These are phyloP conservation scores for Aspergillus udagawae DNA, from an alignment of 2,329 filamentous ascomycete species.

Conservation along the genomic window DNA sequence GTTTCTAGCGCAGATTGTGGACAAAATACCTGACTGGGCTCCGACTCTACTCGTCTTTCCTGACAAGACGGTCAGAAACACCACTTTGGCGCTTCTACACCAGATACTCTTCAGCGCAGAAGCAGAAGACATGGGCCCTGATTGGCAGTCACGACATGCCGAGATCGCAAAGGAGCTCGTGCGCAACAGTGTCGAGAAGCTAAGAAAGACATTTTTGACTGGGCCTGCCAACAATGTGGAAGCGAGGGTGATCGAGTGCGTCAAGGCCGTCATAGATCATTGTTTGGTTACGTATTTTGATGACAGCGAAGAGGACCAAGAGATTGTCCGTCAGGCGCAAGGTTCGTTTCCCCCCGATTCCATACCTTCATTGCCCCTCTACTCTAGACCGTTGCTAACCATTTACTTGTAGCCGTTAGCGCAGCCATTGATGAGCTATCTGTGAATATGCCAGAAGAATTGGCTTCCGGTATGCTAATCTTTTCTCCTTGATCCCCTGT, in stretches of 20 bases:
- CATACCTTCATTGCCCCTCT: neutral
- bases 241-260: slow-evolving; percentile 32
- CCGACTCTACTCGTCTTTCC: slow-evolving; percentile 51
- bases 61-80: slow-evolving; percentile 43
- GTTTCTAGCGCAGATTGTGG: slow-evolving; percentile 35
- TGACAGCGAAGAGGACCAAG: slow-evolving; percentile 33
- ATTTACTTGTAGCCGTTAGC: slow-evolving; percentile 23
- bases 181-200: slow-evolving; percentile 28
- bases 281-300: slow-evolving; percentile 38
- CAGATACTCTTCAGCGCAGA: slow-evolving; percentile 40
- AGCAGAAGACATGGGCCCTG: slow-evolving; percentile 24
- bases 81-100: slow-evolving; percentile 43
- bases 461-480: slow-evolving; percentile 35
- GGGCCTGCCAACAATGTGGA: slow-evolving; percentile 28
- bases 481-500: slow-evolving; percentile 15
- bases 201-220: slow-evolving; percentile 30
- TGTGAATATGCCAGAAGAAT: slow-evolving; percentile 36
- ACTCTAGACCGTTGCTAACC: neutral
- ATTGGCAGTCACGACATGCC: slow-evolving; percentile 23
- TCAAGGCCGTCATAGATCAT: slow-evolving; percentile 34
- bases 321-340: slow-evolving; percentile 29
- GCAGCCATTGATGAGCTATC: slow-evolving; percentile 32
- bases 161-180: slow-evolving; percentile 31
- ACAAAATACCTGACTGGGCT: slow-evolving; percentile 47
- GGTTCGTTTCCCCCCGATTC: slow-evolving; percentile 24